A percentile compares a stretch with the other conserved stretches of the same genome.
Evolutionary conservation across 2,329 filamentous ascomycete species (phyloP).

Genomic region (Claviceps spartinae): DNA sequence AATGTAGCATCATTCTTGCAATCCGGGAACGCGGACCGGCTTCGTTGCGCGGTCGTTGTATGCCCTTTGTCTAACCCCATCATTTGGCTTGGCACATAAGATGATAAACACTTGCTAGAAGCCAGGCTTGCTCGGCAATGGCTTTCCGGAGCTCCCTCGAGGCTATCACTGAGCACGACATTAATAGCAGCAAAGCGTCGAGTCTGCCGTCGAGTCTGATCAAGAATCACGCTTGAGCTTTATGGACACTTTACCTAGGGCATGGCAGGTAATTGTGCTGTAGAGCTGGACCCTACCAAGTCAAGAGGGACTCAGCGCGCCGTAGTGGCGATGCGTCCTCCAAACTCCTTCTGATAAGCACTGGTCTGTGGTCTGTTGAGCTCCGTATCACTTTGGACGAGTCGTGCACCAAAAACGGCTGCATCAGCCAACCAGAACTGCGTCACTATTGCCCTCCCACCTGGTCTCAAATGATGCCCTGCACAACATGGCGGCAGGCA

Average conservation of each 20-base stretch:
- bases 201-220: not conserved
- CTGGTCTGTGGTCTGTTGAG: not conserved
- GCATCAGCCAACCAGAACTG: not conserved
- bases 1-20: not conserved
- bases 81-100: not conserved
- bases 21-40: not conserved
- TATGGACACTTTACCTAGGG: not conserved
- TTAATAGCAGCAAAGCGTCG: not conserved
- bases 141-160: not conserved
- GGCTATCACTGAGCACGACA: not conserved
- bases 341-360: too few species aligned
- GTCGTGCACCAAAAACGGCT: not conserved
- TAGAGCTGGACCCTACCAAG: not conserved
- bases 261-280: too few species aligned
- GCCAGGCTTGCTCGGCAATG: not conserved
- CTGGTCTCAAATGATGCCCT: conserved; percentile 1
- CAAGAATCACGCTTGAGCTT: not conserved
- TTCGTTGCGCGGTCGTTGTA: not conserved
- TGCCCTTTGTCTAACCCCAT: not conserved
- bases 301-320: not conserved
- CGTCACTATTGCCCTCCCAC: not conserved
- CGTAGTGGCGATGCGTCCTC: too few species aligned
- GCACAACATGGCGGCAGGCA: conserved; percentile 3
- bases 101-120: not conserved
- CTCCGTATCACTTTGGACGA: not conserved